Evolutionary conservation across 2,329 filamentous ascomycete genomes (phyloP).

Genomic region (Thielaviopsis populi): DNA sequence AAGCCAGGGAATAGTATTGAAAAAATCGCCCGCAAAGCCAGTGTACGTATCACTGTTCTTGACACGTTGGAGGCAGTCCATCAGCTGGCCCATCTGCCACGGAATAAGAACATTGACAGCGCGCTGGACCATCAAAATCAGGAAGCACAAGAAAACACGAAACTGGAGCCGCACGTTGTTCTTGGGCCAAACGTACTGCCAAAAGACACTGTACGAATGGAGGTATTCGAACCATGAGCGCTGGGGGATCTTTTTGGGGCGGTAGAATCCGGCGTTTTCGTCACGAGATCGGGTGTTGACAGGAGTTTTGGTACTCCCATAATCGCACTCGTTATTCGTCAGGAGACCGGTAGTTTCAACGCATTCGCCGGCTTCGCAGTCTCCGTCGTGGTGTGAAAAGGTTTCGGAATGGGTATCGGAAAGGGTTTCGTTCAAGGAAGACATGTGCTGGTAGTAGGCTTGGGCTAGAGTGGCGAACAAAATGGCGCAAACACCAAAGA

Average conservation of each 20-base stretch:
- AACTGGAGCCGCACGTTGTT: conserved; percentile 60
- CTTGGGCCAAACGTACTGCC: conserved; percentile 91
- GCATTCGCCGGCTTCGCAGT: conserved; percentile 27
- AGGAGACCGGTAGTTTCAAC: conserved; percentile 53
- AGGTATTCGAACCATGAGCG: conserved; percentile 96
- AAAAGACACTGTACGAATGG: conserved; percentile 81
- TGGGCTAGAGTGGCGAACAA: conserved; percentile 25
- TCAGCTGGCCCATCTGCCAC: conserved; percentile 63
- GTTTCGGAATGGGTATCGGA: conserved; percentile 3
- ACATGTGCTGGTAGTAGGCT: conserved; percentile 1
- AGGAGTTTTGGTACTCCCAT: conserved; percentile 13
- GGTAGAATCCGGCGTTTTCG: conserved; percentile 67
- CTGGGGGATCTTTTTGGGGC: conserved; percentile 69
- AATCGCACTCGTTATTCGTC: background rate
- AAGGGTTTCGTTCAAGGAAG: background rate
- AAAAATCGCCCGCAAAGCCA: conserved; percentile 20
- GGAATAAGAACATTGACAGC: conserved; percentile 78
- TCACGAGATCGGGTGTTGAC: conserved; percentile 30
- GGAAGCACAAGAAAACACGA: conserved; percentile 67
- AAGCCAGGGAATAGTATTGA: conserved; percentile 47
- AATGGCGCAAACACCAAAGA: conserved; percentile 47
- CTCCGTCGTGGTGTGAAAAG: conserved; percentile 19
- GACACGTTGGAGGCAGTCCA: conserved; percentile 47
- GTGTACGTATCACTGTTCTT: conserved; percentile 32
- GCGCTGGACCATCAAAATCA: conserved; percentile 65